Evolutionary conservation across 495 filamentous ascomycete species (phyloP), one percentile per base, ranked within the genome.

Genomic region (Penicillium diatomitis): DNA sequence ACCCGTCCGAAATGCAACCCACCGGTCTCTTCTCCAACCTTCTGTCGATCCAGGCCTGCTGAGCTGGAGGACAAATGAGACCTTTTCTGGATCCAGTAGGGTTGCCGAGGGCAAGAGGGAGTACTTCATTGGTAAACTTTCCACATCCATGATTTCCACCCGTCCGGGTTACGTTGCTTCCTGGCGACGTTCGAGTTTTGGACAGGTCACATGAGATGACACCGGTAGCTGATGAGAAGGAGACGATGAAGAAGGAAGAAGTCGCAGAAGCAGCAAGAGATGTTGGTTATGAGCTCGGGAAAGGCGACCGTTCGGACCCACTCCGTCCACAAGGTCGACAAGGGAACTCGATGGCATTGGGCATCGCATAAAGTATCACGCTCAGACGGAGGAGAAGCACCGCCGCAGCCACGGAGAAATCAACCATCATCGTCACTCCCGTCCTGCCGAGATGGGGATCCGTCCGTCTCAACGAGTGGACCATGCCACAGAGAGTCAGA

Each of bases 241-340:
- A 20, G 20, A 20, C 20, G 20, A 20, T 20, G 20, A 20, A 20
- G 20, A 20, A 20, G 2, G 20, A 20, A 20, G 20, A 20, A 20
- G 20, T 2, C 20, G 33, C 37, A 48, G 38, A 50, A 55, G 33
- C 32, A 49, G 43, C 20, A 54, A 47, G 30, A 46, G 30, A 55
- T 36, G 38, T 47, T 59, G 54, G 52, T 50, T 48, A 57, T 50
- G 58, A 49, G 47, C 49, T 57, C 50, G 52, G 47, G 42, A 48
- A 51, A 54, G 47, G 41, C 20, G 51, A 56, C 57, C 54, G 57
- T 60, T 60, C 47, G 37, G 38, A 11, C 37, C 49, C 33, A 20
- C 20, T 20, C 20, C 20, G 20, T 20, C 20, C 1, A 20, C 20
- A 20, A 20, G 20, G 20, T 20, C 20, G 20, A 20, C 20, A 20